Percentiles rank a stretch among this genome's conserved stretches.
These are phyloP conservation scores for Lindgomyces ingoldianus DNA, from an alignment of 495 filamentous ascomycete genomes.

Conservation along the genomic window DNA sequence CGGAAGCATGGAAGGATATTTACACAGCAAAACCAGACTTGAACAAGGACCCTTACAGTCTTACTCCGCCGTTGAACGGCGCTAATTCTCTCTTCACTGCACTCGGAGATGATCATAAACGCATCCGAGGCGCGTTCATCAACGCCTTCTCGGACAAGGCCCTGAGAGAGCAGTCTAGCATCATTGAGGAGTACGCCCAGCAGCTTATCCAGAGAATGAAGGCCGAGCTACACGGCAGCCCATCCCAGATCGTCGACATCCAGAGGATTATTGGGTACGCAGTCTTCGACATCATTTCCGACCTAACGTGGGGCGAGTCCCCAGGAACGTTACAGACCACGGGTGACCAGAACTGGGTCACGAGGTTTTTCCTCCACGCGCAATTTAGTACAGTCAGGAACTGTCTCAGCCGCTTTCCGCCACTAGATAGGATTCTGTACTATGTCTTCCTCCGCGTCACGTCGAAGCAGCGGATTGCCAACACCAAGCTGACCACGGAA, in stretches of 20 bases:
- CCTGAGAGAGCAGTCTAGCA: conserved; percentile 25
- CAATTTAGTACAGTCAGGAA: background rate
- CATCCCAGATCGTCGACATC: background rate
- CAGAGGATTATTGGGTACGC: background rate
- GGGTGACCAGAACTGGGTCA: background rate
- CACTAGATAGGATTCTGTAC: no score
- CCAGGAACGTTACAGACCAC: background rate
- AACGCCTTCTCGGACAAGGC: conserved; percentile 39
- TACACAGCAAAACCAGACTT: background rate
- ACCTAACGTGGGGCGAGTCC: background rate
- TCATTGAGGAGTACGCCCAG: conserved; percentile 8
- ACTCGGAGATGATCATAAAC: conserved; percentile 11
- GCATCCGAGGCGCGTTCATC: conserved; percentile 21
- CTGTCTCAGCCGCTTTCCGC: background rate
- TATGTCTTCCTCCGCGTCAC: no score
- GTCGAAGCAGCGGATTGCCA: no score
- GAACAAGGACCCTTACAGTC: conserved; percentile 24
- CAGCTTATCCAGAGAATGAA: background rate
- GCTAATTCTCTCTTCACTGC: conserved; percentile 29
- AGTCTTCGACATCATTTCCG: background rate
- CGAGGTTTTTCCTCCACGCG: background rate
- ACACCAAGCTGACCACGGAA: no score
- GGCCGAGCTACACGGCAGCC: background rate
- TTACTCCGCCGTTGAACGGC: conserved; percentile 27
- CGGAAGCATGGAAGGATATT: background rate